Evolutionary conservation across 2,329 filamentous ascomycete genomes (phyloP).

Genomic region (Neopestalotiopsis sp.): DNA sequence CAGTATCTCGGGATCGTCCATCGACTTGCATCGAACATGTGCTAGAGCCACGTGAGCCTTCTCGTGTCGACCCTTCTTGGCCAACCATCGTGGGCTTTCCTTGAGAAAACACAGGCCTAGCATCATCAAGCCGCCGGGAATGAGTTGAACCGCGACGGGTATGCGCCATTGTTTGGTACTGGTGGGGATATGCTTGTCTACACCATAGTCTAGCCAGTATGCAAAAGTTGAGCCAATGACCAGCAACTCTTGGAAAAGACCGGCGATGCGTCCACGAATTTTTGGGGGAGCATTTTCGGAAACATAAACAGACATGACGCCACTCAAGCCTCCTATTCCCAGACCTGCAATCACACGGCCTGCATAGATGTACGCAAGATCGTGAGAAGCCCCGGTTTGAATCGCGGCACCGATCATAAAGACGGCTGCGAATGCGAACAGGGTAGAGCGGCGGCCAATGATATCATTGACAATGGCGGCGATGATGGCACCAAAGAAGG

Average conservation of each 20-base stretch:
- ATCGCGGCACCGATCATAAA: conserved; percentile 67
- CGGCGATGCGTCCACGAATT: conserved; percentile 50
- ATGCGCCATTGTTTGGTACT: conserved; percentile 32
- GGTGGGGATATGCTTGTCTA: conserved; percentile 32
- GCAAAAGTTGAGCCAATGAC: conserved; percentile 36
- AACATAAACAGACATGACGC: conserved; percentile 43
- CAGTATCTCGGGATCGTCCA: conserved; percentile 32
- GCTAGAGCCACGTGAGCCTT: conserved; percentile 25
- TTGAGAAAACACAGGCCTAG: conserved; percentile 32
- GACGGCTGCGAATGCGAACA: conserved; percentile 34
- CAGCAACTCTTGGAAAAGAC: conserved; percentile 52
- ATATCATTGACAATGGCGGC: conserved; percentile 59
- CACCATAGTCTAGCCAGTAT: conserved; percentile 41
- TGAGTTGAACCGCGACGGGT: conserved; percentile 31
- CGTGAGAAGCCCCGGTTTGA: conserved; percentile 65
- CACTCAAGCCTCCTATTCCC: conserved; percentile 47
- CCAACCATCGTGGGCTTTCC: conserved; percentile 27
- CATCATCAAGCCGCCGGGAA: conserved; percentile 33
- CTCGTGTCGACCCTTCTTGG: conserved; percentile 26
- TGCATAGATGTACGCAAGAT: conserved; percentile 57
- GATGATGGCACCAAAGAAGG: conserved; percentile 59
- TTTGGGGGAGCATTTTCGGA: conserved; percentile 43
- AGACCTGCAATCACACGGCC: conserved; percentile 49
- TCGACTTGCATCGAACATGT: conserved; percentile 30
- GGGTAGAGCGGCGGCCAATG: conserved; percentile 47